Evolutionary conservation across 164 flowering plant species (phyloP).

Genomic region (Paratinospora sagittata): DNA sequence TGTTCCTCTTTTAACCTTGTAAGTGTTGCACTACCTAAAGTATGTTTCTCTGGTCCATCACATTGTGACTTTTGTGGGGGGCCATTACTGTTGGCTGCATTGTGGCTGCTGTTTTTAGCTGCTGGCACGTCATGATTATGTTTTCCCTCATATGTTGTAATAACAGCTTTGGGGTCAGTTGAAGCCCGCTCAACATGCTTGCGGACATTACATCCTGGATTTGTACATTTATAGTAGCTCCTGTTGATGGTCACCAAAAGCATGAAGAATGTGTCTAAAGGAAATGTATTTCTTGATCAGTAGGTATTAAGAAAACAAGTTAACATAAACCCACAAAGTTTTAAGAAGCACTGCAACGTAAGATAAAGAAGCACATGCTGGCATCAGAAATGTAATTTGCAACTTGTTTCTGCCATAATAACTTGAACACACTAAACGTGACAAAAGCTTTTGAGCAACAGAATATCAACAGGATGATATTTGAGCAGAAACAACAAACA

Average conservation of each 20-base stretch:
- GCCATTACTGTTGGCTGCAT: conserved; percentile 24
- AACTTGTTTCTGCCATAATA: not conserved
- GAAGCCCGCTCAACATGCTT: conserved; percentile 95
- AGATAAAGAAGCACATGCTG: not conserved
- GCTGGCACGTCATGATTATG: conserved; percentile 83
- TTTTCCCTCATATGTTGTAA: conserved; percentile 94
- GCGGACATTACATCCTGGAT: conserved; percentile 75
- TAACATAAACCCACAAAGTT: not conserved
- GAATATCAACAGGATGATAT: not conserved
- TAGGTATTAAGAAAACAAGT: not conserved
- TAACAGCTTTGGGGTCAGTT: conserved; percentile 70
- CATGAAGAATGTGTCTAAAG: conserved; percentile 12
- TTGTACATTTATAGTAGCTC: conserved; percentile 90
- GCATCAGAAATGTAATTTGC: no score
- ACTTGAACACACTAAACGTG: no score
- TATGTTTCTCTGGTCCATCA: conserved; percentile 25
- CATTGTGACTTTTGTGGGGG: conserved; percentile 31
- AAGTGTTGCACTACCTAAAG: conserved; percentile 25
- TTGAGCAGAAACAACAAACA: not conserved
- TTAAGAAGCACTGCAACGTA: not conserved
- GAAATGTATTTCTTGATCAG: not conserved
- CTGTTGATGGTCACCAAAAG: conserved; percentile 29
- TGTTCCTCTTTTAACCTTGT: conserved; percentile 55
- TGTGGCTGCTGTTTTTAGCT: conserved; percentile 47
- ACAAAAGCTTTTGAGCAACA: not conserved